Evolutionary conservation across 129 eudicot species (phyloP), one percentile per base, ranked within the genome.

Genomic region (Silybum marianum): DNA sequence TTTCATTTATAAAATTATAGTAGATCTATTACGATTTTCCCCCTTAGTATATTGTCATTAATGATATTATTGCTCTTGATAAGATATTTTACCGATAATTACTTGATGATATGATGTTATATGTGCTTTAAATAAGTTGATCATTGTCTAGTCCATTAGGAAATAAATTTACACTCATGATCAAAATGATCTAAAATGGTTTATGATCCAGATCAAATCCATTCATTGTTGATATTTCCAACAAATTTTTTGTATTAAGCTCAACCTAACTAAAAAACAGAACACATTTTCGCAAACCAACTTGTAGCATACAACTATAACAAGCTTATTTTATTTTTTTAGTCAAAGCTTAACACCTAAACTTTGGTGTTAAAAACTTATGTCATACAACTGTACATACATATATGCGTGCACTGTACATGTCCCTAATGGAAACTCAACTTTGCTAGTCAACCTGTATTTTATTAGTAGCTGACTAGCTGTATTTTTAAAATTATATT

Each of bases 1-100:
- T 73, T 2, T 62, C 22, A 40, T 72, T 58, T 62, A 46, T 40
- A 72, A 18, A 23, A 14, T 25, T n/a, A 58, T 54, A 25, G 19
- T 80, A 23, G 34, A 81, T 62, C 74, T 62, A 28, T 62, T 24
- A 25, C 73, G 32, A 67, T 2, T 40, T 80, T 80, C 11, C 60
- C 12, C 28, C 36, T 22, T 51, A n/a, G 36, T 73, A 65, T 65
- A 24, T 42, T 73, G 73, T 38, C 26, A n/a, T 73, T n/a, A 21
- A 28, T 81, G 44, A 63, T 51, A 72, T 58, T 23, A 36, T 39
- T 14, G 6, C 30, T 51, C 54, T 36, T 34, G 46, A 72, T 80
- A 58, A 16, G 63, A 34, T 44, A 4, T 44, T 44, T 22, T 78
- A 7, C 13, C 10, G 72, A 62, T 68, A 73, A 28, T 40, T 62